phyloP scores from a whole-genome alignment of 306 rosid genomes.

The Rubus idaeus region DNA sequence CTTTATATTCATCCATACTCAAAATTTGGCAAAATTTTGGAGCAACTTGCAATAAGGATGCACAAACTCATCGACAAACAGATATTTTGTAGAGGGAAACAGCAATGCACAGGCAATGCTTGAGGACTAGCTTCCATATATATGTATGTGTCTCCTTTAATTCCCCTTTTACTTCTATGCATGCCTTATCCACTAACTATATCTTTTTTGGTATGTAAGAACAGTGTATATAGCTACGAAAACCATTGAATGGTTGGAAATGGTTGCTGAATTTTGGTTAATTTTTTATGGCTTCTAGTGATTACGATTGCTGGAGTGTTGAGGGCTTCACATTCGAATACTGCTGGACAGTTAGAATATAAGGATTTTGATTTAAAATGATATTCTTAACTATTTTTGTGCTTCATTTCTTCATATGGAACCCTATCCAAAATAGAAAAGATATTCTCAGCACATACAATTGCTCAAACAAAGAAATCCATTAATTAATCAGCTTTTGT shows the following conservation, averaged over 20 bases:
- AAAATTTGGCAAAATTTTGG: too few relatives aligned
- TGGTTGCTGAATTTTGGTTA: neutral
- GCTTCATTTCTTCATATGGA: constrained; percentile 9
- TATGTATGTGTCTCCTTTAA: too few relatives aligned
- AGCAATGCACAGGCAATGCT: constrained; percentile 23
- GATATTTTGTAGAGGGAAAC: constrained; percentile 27
- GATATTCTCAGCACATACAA: neutral
- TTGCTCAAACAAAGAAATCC: neutral
- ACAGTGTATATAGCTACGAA: constrained; percentile 1
- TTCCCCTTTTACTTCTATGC: neutral
- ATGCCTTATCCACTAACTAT: constrained; percentile 15
- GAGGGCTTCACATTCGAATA: constrained; percentile 23
- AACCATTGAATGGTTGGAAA: constrained; percentile 14
- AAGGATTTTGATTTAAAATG: neutral
- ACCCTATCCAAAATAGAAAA: constrained; percentile 5
- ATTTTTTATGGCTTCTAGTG: constrained; percentile 6
- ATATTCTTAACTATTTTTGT: neutral
- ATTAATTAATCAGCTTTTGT: neutral
- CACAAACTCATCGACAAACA: neutral
- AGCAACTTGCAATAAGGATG: constrained; percentile 21
- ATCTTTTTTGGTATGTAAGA: neutral
- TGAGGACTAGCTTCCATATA: neutral
- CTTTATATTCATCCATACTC: neutral
- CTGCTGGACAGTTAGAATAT: constrained; percentile 22
- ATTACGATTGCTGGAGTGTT: constrained; percentile 19